Conservation (phyloP, 768 basidiomycete species). For the Candolleomyces eurysporus region DNA sequence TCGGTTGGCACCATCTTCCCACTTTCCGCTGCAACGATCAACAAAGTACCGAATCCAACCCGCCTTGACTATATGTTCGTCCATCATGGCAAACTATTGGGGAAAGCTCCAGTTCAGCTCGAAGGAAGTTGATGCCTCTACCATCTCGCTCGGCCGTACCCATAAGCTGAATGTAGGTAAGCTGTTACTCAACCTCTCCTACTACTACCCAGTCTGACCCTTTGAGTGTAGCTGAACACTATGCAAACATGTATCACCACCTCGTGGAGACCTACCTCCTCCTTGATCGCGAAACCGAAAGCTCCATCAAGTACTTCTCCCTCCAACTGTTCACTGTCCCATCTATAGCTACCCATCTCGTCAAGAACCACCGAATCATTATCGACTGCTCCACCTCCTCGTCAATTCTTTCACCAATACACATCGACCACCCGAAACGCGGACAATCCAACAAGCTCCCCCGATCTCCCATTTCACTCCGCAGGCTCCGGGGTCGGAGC, state of each 20-base stretch:
- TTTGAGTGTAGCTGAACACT: slow-evolving; percentile 64
- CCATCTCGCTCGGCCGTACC: slow-evolving; percentile 66
- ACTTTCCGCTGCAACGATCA: slow-evolving; percentile 34
- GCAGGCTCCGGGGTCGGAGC: not conserved
- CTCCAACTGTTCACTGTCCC: slow-evolving; percentile 93
- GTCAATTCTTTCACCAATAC: slow-evolving; percentile 93
- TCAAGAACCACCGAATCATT: slow-evolving; percentile 70
- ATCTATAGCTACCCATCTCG: slow-evolving; percentile 77
- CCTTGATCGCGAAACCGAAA: slow-evolving; percentile 91
- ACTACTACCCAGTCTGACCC: not conserved
- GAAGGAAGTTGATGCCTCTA: slow-evolving; percentile 79
- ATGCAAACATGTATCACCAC: slow-evolving; percentile 80
- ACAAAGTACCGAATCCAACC: slow-evolving; percentile 50
- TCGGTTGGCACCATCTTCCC: slow-evolving; percentile 14
- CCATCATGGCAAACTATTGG: slow-evolving; percentile 83
- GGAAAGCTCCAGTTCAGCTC: slow-evolving; percentile 76
- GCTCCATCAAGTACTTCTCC: slow-evolving; percentile 91
- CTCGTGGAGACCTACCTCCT: slow-evolving; percentile 91
- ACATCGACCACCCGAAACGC: slow-evolving; percentile 56
- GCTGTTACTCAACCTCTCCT: slow-evolving; percentile 20
- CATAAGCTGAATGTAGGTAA: slow-evolving; percentile 79
- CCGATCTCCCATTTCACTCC: slow-evolving; percentile 5
- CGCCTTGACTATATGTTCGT: slow-evolving; percentile 75
- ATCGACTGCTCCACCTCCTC: slow-evolving; percentile 78
- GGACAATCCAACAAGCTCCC: slow-evolving; percentile 39